Conservation (phyloP, 2,329 filamentous ascomycete species). For the Aschersonia sp. region DNA sequence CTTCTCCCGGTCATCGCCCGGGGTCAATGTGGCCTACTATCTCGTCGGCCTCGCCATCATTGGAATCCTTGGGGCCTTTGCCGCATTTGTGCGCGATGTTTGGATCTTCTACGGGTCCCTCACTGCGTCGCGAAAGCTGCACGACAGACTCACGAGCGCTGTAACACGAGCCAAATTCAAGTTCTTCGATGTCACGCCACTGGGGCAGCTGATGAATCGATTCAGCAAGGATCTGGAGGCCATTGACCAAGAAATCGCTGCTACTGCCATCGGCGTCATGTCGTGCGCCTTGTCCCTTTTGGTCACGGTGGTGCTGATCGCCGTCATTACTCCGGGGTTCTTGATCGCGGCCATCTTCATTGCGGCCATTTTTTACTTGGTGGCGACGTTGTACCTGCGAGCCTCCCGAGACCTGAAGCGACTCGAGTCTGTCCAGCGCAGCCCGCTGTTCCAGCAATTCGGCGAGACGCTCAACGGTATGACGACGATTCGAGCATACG, state of each 20-base stretch:
- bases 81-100: conserved; percentile 70
- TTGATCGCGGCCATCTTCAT: conserved; percentile 79
- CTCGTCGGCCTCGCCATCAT: conserved; percentile 70
- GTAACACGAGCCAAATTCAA: conserved; percentile 87
- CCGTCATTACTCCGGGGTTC: conserved; percentile 80
- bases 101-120: conserved; percentile 90
- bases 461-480: conserved; percentile 91
- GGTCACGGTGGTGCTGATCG: conserved; percentile 80
- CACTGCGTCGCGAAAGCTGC: conserved; percentile 73
- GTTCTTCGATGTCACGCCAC: conserved; percentile 92
- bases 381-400: conserved; percentile 78
- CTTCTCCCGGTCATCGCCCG: conserved; percentile 16
- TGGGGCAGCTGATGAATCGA: conserved; percentile 94
- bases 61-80: conserved; percentile 60
- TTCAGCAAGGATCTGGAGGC: conserved; percentile 97
- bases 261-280: conserved; percentile 67
- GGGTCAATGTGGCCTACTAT: conserved; percentile 70
- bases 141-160: conserved; percentile 61
- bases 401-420: conserved; percentile 93
- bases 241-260: conserved; percentile 89
- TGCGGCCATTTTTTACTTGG: conserved; percentile 63
- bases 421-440: conserved; percentile 84
- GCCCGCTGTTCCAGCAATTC: conserved; percentile 94
- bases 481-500: conserved; percentile 92
- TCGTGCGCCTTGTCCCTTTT: conserved; percentile 52